A percentile compares a stretch with the other conserved stretches of the same genome.
Conservation (phyloP, 177 flowering plant species). For the Vitis hybrid region DNA sequence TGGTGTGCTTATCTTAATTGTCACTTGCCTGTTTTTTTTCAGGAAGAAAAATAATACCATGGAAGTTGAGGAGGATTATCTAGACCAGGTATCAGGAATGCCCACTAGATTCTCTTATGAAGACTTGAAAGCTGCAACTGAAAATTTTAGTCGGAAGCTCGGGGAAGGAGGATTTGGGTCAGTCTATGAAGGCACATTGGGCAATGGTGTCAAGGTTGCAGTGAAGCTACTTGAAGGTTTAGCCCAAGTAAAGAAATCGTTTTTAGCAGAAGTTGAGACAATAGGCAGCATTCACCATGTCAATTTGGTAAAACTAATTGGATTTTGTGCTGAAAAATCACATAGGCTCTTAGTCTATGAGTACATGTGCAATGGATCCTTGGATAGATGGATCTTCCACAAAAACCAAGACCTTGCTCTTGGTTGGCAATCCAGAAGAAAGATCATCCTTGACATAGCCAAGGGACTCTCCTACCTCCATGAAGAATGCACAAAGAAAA, state of each 20-base stretch:
- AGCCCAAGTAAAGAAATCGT: not conserved
- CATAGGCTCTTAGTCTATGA: constrained; percentile 6
- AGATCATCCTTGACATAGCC: constrained; percentile 8
- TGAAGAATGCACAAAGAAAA: constrained; percentile 2
- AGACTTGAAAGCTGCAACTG: constrained; percentile 2
- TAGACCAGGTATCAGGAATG: constrained; percentile 9
- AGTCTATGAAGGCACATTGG: constrained; percentile 2
- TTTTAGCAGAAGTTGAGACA: constrained; percentile 2
- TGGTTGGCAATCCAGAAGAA: not conserved
- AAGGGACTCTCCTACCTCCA: constrained; percentile 14
- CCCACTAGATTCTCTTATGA: constrained; percentile 6
- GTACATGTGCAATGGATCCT: constrained; percentile 8
- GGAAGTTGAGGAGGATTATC: too few species aligned
- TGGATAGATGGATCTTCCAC: constrained; percentile 12
- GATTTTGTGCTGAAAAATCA: constrained; percentile 13
- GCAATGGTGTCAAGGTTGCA: constrained; percentile 3
- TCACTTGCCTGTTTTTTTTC: too few species aligned
- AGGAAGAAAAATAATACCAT: too few species aligned
- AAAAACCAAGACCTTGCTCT: not conserved
- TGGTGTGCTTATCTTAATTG: too few species aligned
- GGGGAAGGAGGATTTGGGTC: constrained; percentile 16
- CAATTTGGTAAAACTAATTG: constrained; percentile 4
- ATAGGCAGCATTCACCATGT: constrained; percentile 13
- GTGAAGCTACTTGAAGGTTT: constrained; percentile 7
- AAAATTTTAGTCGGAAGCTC: not conserved